A percentile compares a stretch with the other conserved stretches of the same genome.
phyloP scores from a whole-genome alignment of 2,329 filamentous ascomycete species.

The Colletotrichum euphorbiae region DNA sequence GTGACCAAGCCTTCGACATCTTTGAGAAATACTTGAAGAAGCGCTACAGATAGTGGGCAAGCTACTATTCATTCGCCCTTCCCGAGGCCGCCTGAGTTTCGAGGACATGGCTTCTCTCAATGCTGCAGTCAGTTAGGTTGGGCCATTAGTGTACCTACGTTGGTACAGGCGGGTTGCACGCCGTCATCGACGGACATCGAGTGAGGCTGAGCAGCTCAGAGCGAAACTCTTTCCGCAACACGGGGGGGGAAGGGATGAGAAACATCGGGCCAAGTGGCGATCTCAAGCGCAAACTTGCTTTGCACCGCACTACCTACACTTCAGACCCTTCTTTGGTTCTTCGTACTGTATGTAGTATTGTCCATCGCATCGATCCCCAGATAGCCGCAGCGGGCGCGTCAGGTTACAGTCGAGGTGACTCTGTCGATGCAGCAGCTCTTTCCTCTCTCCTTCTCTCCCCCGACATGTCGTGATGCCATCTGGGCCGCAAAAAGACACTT shows the following conservation, averaged over 20 bases:
- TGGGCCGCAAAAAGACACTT: too few species aligned
- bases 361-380: background rate
- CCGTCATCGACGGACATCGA: constrained; percentile 13
- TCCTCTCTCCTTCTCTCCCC: too few species aligned
- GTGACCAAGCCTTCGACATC: background rate
- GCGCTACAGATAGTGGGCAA: too few species aligned
- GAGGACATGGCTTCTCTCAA: background rate
- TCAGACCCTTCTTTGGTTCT: background rate
- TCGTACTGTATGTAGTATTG: too few species aligned
- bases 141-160: background rate
- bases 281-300: background rate
- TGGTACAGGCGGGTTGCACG: background rate
- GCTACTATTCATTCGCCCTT: background rate
- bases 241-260: background rate
- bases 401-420: background rate
- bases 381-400: background rate
- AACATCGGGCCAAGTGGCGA: constrained; percentile 30
- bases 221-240: constrained; percentile 34
- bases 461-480: too few species aligned
- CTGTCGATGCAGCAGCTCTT: too few species aligned
- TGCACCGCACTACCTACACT: background rate
- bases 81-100: background rate
- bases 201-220: constrained; percentile 35
- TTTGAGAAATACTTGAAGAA: background rate
- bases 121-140: background rate